A percentile compares a stretch with the other conserved stretches of the same genome.
phyloP scores from a whole-genome alignment of 2,329 filamentous ascomycete genomes.

The Paecilomyces dactylethromorphus region DNA sequence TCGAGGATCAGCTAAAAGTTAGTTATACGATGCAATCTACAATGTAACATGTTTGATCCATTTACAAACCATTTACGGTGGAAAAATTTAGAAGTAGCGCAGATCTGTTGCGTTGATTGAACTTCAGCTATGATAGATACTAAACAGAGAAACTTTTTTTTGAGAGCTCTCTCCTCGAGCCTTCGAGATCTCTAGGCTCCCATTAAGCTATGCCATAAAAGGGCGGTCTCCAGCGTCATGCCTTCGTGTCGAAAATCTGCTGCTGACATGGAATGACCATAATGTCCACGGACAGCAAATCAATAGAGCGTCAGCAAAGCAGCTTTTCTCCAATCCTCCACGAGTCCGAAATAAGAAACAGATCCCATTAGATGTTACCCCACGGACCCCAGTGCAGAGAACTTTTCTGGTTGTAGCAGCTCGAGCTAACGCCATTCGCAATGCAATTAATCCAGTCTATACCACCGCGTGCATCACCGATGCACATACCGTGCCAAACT shows the following conservation, averaged over 20 bases:
- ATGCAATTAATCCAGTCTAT: constrained; percentile 33
- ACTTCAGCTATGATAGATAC: constrained; percentile 3
- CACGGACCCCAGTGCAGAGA: constrained; percentile 27
- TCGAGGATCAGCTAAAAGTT: no score
- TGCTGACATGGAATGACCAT: constrained; percentile 18
- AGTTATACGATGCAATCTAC: no score
- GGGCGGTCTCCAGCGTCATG: constrained; percentile 13
- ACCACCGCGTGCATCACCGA: constrained; percentile 15
- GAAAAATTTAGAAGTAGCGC: constrained; percentile 4
- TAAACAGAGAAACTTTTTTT: constrained; percentile 6
- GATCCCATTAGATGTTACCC: constrained; percentile 21
- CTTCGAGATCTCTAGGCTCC: constrained; percentile 13
- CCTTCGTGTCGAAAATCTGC: constrained; percentile 14
- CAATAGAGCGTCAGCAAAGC: constrained; percentile 28
- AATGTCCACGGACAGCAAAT: constrained; percentile 17
- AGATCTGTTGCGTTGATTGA: constrained; percentile 2
- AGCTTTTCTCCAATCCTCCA: constrained; percentile 25
- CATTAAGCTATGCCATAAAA: constrained; percentile 13
- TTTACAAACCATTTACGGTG: background rate
- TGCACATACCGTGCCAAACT: constrained; percentile 13
- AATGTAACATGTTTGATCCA: no score
- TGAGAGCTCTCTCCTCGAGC: constrained; percentile 25
- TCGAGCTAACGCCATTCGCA: constrained; percentile 38
- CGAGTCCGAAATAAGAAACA: constrained; percentile 27
- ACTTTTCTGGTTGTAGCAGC: constrained; percentile 23